Conservation (phyloP, 495 filamentous ascomycete genomes). For the Cercophora scortea region DNA sequence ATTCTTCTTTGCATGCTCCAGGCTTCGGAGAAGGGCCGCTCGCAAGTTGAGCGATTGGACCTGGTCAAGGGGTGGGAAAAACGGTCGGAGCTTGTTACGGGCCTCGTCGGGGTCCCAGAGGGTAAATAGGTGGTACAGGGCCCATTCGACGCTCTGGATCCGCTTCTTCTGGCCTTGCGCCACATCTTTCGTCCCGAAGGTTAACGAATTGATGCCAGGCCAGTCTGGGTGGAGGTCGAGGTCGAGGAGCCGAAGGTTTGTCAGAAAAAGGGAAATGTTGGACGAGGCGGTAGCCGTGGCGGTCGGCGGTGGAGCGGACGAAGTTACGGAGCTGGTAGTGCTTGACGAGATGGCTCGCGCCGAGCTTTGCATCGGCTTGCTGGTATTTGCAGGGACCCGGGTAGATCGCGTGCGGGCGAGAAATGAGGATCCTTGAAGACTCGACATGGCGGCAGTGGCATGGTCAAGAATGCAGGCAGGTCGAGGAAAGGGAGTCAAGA, state of each 20-base stretch:
- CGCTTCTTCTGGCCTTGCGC: conserved; percentile 71
- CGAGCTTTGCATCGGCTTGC: conserved; percentile 10
- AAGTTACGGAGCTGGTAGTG: conserved; percentile 1
- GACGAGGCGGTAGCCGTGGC: conserved; percentile 10
- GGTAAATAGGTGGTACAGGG: conserved; percentile 69
- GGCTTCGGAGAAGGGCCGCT: conserved; percentile 67
- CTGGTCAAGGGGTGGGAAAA: conserved; percentile 80
- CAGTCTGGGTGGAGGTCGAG: conserved; percentile 69
- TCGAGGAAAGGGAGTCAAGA: no score
- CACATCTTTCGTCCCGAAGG: conserved; percentile 57
- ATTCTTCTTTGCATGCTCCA: conserved; percentile 80
- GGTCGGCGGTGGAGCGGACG: conserved; percentile 1
- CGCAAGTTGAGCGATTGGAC: conserved; percentile 85
- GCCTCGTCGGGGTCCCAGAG: conserved; percentile 73
- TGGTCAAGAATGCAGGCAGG: no score
- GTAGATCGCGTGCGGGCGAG: conserved; percentile 16
- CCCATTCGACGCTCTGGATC: conserved; percentile 75
- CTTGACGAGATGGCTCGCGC: conserved; percentile 7
- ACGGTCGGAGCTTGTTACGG: conserved; percentile 76
- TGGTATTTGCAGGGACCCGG: conserved; percentile 11
- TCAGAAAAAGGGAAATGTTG: conserved; percentile 56
- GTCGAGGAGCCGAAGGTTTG: conserved; percentile 71
- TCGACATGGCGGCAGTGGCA: conserved; percentile 20
- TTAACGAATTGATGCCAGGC: conserved; percentile 58
- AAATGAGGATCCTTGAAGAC: conserved; percentile 11